Evolutionary conservation across 768 basidiomycete species (phyloP), one percentile per base, ranked within the genome.

Genomic region (Fibroporia radiculosa): DNA sequence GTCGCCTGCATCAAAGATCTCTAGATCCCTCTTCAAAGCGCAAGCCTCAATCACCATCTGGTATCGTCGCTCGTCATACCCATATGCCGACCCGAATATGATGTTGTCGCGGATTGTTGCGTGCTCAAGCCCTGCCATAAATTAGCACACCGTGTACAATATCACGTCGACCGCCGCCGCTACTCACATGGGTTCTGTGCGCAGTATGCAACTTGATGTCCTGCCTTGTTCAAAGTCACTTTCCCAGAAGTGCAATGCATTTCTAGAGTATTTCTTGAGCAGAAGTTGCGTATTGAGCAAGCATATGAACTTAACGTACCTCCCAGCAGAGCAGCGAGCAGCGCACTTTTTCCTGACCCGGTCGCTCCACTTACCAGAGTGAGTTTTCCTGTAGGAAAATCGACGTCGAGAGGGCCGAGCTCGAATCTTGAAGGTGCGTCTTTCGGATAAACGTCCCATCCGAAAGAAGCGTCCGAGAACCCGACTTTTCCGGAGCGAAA

Each of bases 91-190:
- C 1, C 80, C 80, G 62, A 89, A 93, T 12, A 86, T 60, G 50
- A 93, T 85, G 56, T 90, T 89, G 45, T 88, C 86, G 18, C 76
- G 69, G 46, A 92, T 87, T 0, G 85, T 84, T 1, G 83, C 85
- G 58, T 88, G 83, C 56, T 86, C 80, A 6, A 89, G 71, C 83
- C 83, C 85, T 68, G 63, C 38, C 34, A 48, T 42, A 39, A 56
- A 59, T 20, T 59, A 55, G 42, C 57, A 25, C 23, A 35, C 19
- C 29, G 14, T 12, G 34, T 5, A 16, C 18, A 25, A 24, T 27
- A 11, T 40, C 19, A 34, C 11, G 27, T 25, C 6, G 8, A 13
- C n/a, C 33, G 5, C 20, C 1, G 18, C 8, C 7, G 26, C 20
- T 53, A 55, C 71, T 47, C 35, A 77, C 79, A 82, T 43, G 80